Base-by-base conservation (phyloP, 805 yeast species). In the Myxozyma sirexii region DNA sequence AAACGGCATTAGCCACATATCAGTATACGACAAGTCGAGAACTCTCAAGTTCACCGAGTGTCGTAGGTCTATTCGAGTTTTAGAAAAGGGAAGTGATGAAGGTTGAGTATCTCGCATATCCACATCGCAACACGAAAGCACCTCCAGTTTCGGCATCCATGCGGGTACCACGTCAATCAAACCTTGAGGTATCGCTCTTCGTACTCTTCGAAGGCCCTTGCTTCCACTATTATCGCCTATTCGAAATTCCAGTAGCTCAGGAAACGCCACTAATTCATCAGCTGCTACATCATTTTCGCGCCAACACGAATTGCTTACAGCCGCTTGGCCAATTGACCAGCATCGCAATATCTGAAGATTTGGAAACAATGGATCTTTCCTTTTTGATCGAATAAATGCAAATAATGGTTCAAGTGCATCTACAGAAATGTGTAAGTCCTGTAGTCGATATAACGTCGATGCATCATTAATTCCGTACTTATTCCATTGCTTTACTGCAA, bases 81-180 rank as follows among this genome's bases (percentile, higher is more conserved):
- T 57, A 26, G 17, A 57, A 15, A 47, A 57, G 6, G 55, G 57
- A 1, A 46, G 59, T 21, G 44, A 54, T 1, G 61, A 57, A 26
- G 29, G 41, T 23, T 51, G 41, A 13, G 54, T 35, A 23, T 54
- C 57, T 17, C 61, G 59, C 7, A 59, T 44, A 23, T 49, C 51
- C 26, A 59, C 56, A 2, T 60, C 63, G 19, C 44, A 29, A 29
- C 63, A 59, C 21, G 38, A 15, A 27, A 59, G 38, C 6, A 55
- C 50, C 45, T 50, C 37, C 10, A 59, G 56, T n/a, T 59, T 59
- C 15, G 63, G 63, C 59, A 55, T 59, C 63, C 63, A 59, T 26
- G 33, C 17, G 15, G 56, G 56, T 4, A 59, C 38, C 10, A 56
- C 37, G 29, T 59, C 59, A 21, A 59, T 19, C 41, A 59, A 59